phyloP scores from a whole-genome alignment of 2,329 filamentous ascomycete species.

The Cordyceps cicadae region DNA sequence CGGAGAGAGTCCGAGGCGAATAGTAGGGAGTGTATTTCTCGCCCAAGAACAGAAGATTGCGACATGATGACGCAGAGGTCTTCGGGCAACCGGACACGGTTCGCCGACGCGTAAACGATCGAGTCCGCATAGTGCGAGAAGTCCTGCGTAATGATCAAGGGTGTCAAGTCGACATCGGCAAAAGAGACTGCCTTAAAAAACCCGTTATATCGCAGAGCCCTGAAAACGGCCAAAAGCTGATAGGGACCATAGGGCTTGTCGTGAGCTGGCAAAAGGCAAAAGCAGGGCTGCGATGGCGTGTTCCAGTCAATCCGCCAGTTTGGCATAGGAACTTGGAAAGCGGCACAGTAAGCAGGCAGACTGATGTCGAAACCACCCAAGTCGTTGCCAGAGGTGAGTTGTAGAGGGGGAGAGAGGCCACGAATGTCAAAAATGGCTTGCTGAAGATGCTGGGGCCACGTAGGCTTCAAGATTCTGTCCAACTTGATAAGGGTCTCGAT shows the following conservation, averaged over 20 bases:
- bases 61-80: conserved; percentile 40
- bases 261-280: conserved; percentile 37
- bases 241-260: conserved; percentile 36
- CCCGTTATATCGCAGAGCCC: conserved; percentile 49
- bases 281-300: conserved; percentile 39
- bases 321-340: conserved; percentile 41
- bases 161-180: conserved; percentile 40
- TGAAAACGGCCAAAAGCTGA: conserved; percentile 49
- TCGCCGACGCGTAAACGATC: conserved; percentile 44
- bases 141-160: conserved; percentile 33
- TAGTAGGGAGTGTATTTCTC: conserved; percentile 48
- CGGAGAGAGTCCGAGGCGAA: conserved; percentile 48
- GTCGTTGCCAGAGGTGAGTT: conserved; percentile 46
- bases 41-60: conserved; percentile 43
- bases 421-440: conserved; percentile 44
- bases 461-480: conserved; percentile 48
- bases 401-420: conserved; percentile 43
- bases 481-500: conserved; percentile 45
- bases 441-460: conserved; percentile 50
- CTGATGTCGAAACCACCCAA: conserved; percentile 48
- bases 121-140: conserved; percentile 35
- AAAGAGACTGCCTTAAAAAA: conserved; percentile 53
- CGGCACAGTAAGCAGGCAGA: conserved; percentile 46
- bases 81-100: conserved; percentile 39
- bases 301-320: conserved; percentile 43